Base-by-base conservation (phyloP, 2,329 filamentous ascomycete species). In the Mycocentrospora acerina region DNA sequence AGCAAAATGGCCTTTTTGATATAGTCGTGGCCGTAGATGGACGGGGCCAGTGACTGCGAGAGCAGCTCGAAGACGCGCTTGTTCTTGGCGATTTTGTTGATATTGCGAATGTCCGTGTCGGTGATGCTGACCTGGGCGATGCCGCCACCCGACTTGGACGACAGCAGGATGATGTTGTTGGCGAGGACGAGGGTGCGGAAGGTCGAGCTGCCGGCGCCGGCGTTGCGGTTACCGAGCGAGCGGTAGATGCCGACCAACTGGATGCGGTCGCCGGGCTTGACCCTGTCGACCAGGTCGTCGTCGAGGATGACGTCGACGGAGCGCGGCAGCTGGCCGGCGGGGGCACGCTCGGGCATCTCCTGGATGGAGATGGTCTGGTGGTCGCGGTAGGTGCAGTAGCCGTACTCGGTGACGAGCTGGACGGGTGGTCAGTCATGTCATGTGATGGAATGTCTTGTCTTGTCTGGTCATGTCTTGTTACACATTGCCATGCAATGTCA, bases 331-430 rank as follows among this genome's bases (percentile, higher is more conserved):
- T 97, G 93, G 36, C 93, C 93, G 42, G 93, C 91, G 37, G 93
- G 93, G 2, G 93, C 93, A 55, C 91, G 79, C 69, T 98, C 93
- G 1, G 93, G 93, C 93, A 98, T 98, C 73, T 98, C 93, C 71
- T 98, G 93, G 52, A 98, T 96, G 0, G 91, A 96, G 44, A 98
- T 89, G 12, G 88, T 95, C 68, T 98, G 93, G 64, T 98, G 93
- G 66, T 98, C 93, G 61, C 91, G 81, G 71, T 96, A 98, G 34
- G 86, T 93, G 66, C 86, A 94, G 71, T 94, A 91, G 16, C 93
- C 93, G 66, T 97, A 98, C 64, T 98, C 93, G 3, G 93, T 98
- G 42, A 89, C 81, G 14, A 98, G 77, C 71, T 80, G 47, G 12
- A 35, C n/a, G n/a, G 7, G 1, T 12, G 27, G 16, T 38, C 12